Evolutionary conservation across 768 basidiomycete species (phyloP).

Genomic region (Rickenella mellea): DNA sequence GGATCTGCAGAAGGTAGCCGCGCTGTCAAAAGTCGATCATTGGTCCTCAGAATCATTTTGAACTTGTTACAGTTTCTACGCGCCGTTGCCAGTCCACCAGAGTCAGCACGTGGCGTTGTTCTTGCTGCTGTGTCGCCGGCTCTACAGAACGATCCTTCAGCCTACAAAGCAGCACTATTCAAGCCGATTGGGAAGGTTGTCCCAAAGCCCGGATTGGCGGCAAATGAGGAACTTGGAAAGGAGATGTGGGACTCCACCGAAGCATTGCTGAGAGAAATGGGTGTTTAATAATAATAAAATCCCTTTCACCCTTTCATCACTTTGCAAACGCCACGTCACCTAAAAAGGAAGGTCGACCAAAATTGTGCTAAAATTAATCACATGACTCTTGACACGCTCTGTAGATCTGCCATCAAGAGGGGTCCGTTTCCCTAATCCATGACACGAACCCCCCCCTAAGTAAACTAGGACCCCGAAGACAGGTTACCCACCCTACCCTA

Average conservation of each 20-base stretch:
- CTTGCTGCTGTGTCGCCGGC: constrained; percentile 31
- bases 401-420: no score
- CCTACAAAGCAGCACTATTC: constrained; percentile 28
- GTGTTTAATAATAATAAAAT: no score
- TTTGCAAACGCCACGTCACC: no score
- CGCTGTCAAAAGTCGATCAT: neutral
- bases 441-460: no score
- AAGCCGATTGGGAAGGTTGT: constrained; percentile 23
- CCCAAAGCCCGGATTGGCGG: constrained; percentile 18
- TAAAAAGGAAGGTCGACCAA: no score
- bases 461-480: no score
- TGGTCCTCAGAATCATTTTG: neutral
- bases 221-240: constrained; percentile 22
- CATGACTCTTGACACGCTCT: no score
- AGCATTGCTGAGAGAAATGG: constrained; percentile 19
- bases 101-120: constrained; percentile 25
- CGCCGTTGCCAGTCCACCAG: constrained; percentile 19
- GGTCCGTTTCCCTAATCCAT: no score
- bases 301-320: no score
- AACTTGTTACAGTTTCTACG: neutral
- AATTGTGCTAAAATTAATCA: no score
- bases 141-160: constrained; percentile 21
- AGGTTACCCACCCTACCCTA: no score
- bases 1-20: neutral
- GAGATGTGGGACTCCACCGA: constrained; percentile 32